Evolutionary conservation across 2,329 filamentous ascomycete species (phyloP), one percentile per base, ranked within the genome.

Genomic region (Pezicula carpinea): DNA sequence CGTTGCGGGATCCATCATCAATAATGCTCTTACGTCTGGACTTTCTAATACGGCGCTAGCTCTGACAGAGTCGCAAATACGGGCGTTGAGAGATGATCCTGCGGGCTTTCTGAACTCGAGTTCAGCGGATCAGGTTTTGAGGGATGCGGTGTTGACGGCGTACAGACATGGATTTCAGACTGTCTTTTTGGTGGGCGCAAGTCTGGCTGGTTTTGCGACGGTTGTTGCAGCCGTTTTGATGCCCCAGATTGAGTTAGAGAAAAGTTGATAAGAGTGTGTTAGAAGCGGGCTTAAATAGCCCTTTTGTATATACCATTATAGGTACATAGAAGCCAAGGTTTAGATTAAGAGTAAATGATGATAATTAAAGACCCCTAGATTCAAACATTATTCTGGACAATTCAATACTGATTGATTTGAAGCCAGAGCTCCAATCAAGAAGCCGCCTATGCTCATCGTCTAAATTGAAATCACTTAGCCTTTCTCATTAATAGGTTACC

Each of bases 1-100:
- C 6, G 59, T 69, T 21, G 58, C 64, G 0, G 67, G 66, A 31
- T 69, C 67, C 14, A 66, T 70, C 42, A 66, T 73, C 64, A 67
- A 59, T 19, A 46, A 43, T 29, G 47, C 22, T 46, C 34, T 42
- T 2, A 10, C 34, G 6, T 11, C 46, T 3, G 39, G 52, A 5
- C 56, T 59, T 1, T 58, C 61, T 0, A 53, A 64, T 23, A 57
- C 56, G 10, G 42, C 51, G 13, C 58, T 66, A 6, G 41, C 48
- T n/a, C 54, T 66, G 8, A 46, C 46, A 7, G 38, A 49, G 13
- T 39, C 48, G 0, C 53, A 61, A 40, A 59, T 56, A 1, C 53
- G 51, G 54, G 53, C 11, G 8, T 15, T 40, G 11, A 23, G 38
- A 11, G 15, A 40, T 23, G 38, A 40, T 22, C 38, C 38, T 0